These are phyloP conservation scores for Aeschynomene evenia DNA, from an alignment of 306 rosid genomes.

Conservation along the genomic window DNA sequence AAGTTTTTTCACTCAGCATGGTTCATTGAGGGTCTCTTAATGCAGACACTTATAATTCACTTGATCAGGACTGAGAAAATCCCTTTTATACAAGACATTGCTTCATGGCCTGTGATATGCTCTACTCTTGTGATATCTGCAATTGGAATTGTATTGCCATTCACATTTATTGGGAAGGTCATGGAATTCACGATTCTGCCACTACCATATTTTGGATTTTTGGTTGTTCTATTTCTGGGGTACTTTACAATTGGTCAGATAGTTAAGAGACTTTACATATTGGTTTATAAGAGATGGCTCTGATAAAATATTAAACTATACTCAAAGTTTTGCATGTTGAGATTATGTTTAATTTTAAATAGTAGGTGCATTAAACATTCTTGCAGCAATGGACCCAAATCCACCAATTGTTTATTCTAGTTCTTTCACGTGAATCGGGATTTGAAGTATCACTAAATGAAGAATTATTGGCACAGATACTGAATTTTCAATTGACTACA, in stretches of 20 bases:
- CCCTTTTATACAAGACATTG: slow-evolving; percentile 66
- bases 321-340: slow-evolving; percentile 13
- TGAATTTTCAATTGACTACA: not conserved
- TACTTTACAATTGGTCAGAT: slow-evolving; percentile 62
- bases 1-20: slow-evolving; percentile 73
- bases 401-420: too few species aligned
- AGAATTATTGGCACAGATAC: too few species aligned
- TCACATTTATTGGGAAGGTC: slow-evolving; percentile 55
- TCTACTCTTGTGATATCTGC: slow-evolving; percentile 63
- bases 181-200: slow-evolving; percentile 61
- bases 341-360: not conserved
- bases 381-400: not conserved
- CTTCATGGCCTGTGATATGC: slow-evolving; percentile 83
- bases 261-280: slow-evolving; percentile 61
- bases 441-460: too few species aligned
- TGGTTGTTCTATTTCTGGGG: slow-evolving; percentile 55
- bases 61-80: slow-evolving; percentile 72
- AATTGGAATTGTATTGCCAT: slow-evolving; percentile 55
- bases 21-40: slow-evolving; percentile 78
- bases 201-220: slow-evolving; percentile 55
- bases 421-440: too few species aligned
- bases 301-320: slow-evolving; percentile 38
- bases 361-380: not conserved
- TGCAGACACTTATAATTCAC: slow-evolving; percentile 79
- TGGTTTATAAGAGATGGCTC: slow-evolving; percentile 67